A percentile compares a stretch with the other conserved stretches of the same genome.
These are phyloP conservation scores for Coffea eugenioides DNA, from an alignment of 257 asterid species.

Conservation along the genomic window DNA sequence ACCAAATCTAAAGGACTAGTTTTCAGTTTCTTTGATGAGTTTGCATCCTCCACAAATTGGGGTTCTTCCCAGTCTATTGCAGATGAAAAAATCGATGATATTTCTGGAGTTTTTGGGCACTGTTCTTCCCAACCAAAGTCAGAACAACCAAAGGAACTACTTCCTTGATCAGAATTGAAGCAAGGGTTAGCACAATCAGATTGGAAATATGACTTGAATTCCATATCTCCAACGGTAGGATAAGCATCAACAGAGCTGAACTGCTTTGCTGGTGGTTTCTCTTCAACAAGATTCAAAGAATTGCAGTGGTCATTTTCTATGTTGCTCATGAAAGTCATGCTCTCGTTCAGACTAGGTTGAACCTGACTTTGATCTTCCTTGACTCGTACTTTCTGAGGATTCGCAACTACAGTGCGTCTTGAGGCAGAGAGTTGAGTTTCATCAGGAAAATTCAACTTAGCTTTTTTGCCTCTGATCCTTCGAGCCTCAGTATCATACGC, in stretches of 20 bases:
- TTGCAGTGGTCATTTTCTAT: constrained; percentile 26
- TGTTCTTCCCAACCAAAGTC: constrained; percentile 77
- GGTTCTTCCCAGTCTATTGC: constrained; percentile 51
- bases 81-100: constrained; percentile 60
- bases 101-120: constrained; percentile 65
- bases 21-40: constrained; percentile 55
- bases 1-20: constrained; percentile 20
- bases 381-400: constrained; percentile 27
- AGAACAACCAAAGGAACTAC: constrained; percentile 76
- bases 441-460: constrained; percentile 90
- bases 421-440: constrained; percentile 46
- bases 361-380: constrained; percentile 19
- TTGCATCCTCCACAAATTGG: constrained; percentile 40
- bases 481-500: constrained; percentile 94
- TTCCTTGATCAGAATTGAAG: constrained; percentile 80
- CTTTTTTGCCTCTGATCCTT: constrained; percentile 90
- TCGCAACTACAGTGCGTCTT: constrained; percentile 36
- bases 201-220: constrained; percentile 38
- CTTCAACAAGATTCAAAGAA: constrained; percentile 46
- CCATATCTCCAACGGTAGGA: constrained; percentile 38
- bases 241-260: constrained; percentile 27
- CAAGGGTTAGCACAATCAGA: constrained; percentile 40
- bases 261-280: constrained; percentile 60
- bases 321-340: constrained; percentile 8
- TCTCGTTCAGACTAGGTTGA: constrained; percentile 16